phyloP scores from a whole-genome alignment of 768 basidiomycete genomes.

The Lentinula aciculospora region DNA sequence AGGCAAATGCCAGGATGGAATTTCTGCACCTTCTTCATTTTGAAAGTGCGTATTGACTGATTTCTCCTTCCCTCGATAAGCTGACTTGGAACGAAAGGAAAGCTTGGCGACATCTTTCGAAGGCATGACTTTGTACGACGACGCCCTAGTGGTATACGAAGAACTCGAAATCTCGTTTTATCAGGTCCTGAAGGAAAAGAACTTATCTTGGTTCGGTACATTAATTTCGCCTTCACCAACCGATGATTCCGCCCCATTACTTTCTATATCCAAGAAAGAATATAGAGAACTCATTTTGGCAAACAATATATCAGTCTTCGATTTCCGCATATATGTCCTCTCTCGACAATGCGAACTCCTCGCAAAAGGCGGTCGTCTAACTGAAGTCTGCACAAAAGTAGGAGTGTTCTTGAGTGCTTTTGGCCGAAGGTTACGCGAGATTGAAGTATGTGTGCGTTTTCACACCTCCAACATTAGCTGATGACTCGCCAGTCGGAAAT shows the following conservation, averaged over 20 bases:
- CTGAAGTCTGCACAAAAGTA: slow-evolving; percentile 68
- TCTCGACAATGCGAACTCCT: slow-evolving; percentile 79
- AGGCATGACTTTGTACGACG: slow-evolving; percentile 84
- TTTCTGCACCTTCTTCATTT: slow-evolving; percentile 93
- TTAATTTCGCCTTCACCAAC: slow-evolving; percentile 63
- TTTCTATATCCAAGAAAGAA: slow-evolving; percentile 76
- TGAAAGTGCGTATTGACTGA: slow-evolving; percentile 59
- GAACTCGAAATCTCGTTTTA: slow-evolving; percentile 87
- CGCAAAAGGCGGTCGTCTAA: slow-evolving; percentile 58
- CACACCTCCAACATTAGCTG: slow-evolving; percentile 4
- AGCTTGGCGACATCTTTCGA: slow-evolving; percentile 90
- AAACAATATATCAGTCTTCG: slow-evolving; percentile 90
- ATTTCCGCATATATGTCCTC: slow-evolving; percentile 88
- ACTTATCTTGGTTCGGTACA: slow-evolving; percentile 88
- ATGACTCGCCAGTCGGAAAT: slow-evolving; percentile 35
- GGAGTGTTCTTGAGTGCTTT: slow-evolving; percentile 73
- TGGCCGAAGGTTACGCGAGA: slow-evolving; percentile 66
- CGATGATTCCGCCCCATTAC: slow-evolving; percentile 78
- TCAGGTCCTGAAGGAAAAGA: slow-evolving; percentile 68
- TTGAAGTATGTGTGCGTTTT: slow-evolving; percentile 47
- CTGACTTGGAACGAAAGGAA: slow-evolving; percentile 53
- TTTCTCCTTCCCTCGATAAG: slow-evolving; percentile 1
- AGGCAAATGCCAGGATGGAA: slow-evolving; percentile 96
- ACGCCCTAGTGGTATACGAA: slow-evolving; percentile 83
- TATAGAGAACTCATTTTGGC: slow-evolving; percentile 87